These are phyloP conservation scores for Torrubiella hemipterigena DNA, from an alignment of 2,329 filamentous ascomycete genomes.

Conservation along the genomic window DNA sequence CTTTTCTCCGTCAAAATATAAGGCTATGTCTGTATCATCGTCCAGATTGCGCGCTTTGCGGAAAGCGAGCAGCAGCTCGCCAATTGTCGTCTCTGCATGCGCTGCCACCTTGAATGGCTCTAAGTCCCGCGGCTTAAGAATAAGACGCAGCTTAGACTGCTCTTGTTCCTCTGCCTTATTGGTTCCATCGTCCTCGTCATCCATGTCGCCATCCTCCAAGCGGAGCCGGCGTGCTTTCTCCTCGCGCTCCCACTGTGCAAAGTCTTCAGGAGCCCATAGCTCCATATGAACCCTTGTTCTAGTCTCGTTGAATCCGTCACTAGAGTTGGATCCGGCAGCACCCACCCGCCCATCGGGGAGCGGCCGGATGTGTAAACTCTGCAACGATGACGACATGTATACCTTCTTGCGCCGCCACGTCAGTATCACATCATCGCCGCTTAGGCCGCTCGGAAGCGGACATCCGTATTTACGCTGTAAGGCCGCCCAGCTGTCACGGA, in stretches of 20 bases:
- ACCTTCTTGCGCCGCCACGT: conserved; percentile 66
- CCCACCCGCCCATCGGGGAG: conserved; percentile 27
- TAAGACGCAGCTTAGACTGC: conserved; percentile 33
- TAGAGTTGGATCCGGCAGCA: conserved; percentile 21
- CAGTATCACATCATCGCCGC: conserved; percentile 51
- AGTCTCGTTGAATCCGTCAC: conserved; percentile 34
- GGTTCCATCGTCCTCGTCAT: conserved; percentile 18
- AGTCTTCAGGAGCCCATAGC: conserved; percentile 60
- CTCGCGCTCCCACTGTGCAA: conserved; percentile 32
- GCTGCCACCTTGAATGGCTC: conserved; percentile 40
- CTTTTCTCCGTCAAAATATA: conserved; percentile 66
- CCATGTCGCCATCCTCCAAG: conserved; percentile 26
- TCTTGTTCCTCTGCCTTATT: conserved; percentile 10
- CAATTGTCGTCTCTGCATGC: conserved; percentile 43
- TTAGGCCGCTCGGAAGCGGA: conserved; percentile 22
- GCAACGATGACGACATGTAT: conserved; percentile 65
- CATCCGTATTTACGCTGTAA: conserved; percentile 37
- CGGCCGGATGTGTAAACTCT: conserved; percentile 56
- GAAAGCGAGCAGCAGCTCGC: conserved; percentile 51
- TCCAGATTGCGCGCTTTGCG: conserved; percentile 39
- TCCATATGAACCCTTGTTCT: conserved; percentile 58
- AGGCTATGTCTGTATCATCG: conserved; percentile 38
- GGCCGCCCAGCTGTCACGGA: conserved; percentile 58
- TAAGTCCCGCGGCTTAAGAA: conserved; percentile 39
- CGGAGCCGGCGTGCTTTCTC: conserved; percentile 34